Evolutionary conservation across 352 stramenopile genomes (phyloP), one percentile per base, ranked within the genome.

Genomic region (Globisporangium alternatum): DNA sequence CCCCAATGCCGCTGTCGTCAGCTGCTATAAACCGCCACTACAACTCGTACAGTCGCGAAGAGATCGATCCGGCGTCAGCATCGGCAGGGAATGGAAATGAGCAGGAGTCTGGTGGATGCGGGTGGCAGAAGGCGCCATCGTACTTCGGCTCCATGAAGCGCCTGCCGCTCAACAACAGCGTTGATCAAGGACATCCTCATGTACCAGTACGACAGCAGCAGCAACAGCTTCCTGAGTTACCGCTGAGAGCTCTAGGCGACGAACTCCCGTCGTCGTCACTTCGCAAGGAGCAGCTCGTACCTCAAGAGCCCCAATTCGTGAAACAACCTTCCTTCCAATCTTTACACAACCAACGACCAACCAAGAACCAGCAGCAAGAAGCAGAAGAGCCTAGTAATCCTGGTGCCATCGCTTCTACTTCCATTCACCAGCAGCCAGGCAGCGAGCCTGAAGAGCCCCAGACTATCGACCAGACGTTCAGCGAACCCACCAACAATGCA

Each of bases 81-180:
- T 39, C 56, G 3, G 33, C 56, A 7, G 47, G 15, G n/a, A 56
- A 37, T 35, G 45, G 22, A 2, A 39, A 52, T 22, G 48, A 53
- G 48, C 51, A 41, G 25, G 41, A 60, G 5, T 31, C 37, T 13
- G 21, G 45, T 25, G 13, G 43, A 7, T 19, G 47, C 25, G 60
- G 61, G 10, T 86, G 77, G 77, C 74, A 62, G 35, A 80, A 78
- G 22, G 75, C 75, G n/a, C 75, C 70, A 30, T 74, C 78, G 43
- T 85, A 85, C 57, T 88, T 85, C 65, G 79, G 75, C 21, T 65
- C 76, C 4, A 73, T 84, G 66, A 84, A 81, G 66, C 66, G 78
- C 17, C 44, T 79, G 19, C 64, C 71, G 5, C n/a, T 73, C 65
- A 31, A 22, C 22, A 22, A 35, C 37, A 48, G 43, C 33, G n/a